Base-by-base conservation (phyloP, 2,329 filamentous ascomycete genomes). In the Westerdykella aurantiaca region DNA sequence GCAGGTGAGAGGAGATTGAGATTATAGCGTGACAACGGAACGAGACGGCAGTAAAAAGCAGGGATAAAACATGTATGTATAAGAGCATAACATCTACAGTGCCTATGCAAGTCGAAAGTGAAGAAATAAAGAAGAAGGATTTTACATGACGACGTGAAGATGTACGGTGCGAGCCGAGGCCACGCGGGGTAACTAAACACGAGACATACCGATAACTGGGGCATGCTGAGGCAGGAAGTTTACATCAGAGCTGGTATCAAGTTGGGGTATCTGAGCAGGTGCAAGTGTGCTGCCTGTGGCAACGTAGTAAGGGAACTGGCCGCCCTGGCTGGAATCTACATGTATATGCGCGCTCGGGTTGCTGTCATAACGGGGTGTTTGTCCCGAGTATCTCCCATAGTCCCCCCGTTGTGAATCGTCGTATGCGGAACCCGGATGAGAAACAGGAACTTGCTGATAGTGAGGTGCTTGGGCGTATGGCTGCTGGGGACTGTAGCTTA, bases 201-300 rank as follows among this genome's bases (percentile, higher is more conserved):
- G 64, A 57, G 63, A 67, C 64, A 66, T 67, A 67, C 64, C 62
- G 50, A 65, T 63, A 53, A 61, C 58, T 57, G n/a, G 33, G n/a
- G 60, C 52, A 53, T 55, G 61, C 47, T 63, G 61, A 44, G 60
- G 57, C 56, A 66, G 57, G 58, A 64, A 64, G 46, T 64, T 63
- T 60, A 64, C 62, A 62, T 64, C 58, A 46, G 56, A 48, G 48
- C 48, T 55, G 38, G 58, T 49, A 57, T 64, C 55, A 64, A 63
- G 55, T 47, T 54, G 50, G 54, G 63, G 61, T 60, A 66, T 63
- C 55, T 65, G 63, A 46, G 56, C 52, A 54, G 57, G 34, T 44
- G 54, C 49, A 48, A 58, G 51, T 54, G 57, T 44, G 37, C 61
- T 57, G 39, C 54, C 54, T 47, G 56, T 44, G 17, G 58, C 49